phyloP scores from a whole-genome alignment of 2,329 filamentous ascomycete species.

The Pseudophaeomoniella oleicola region DNA sequence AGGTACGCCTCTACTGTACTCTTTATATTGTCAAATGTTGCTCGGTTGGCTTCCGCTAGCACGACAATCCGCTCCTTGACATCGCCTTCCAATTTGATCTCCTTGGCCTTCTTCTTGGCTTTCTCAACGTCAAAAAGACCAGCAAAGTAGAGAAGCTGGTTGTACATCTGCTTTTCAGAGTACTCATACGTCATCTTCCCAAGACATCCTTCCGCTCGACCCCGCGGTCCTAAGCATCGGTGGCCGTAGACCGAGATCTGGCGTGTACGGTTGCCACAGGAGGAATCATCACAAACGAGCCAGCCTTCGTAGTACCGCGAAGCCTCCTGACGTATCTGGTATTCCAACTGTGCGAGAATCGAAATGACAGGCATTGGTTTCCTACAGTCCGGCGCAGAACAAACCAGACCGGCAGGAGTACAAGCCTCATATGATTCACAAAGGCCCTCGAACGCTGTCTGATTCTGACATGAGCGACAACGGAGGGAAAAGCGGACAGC shows the following conservation, averaged over 20 bases:
- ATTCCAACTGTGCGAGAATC: constrained; percentile 75
- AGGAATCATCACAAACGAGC: constrained; percentile 78
- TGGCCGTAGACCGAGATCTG: constrained; percentile 89
- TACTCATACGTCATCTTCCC: constrained; percentile 84
- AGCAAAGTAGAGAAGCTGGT: constrained; percentile 80
- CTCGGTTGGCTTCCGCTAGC: constrained; percentile 69
- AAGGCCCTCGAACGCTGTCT: constrained; percentile 65
- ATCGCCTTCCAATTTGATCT: constrained; percentile 34
- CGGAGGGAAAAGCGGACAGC: constrained; percentile 62
- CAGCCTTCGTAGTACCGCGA: constrained; percentile 83
- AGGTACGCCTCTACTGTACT: constrained; percentile 68
- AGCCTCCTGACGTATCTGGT: constrained; percentile 63
- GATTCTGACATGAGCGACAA: constrained; percentile 65
- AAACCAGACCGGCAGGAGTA: constrained; percentile 61
- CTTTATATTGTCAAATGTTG: constrained; percentile 62
- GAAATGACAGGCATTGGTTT: constrained; percentile 53
- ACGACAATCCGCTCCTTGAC: constrained; percentile 53
- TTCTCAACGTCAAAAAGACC: constrained; percentile 82
- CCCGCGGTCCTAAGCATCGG: constrained; percentile 74
- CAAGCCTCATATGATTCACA: constrained; percentile 42
- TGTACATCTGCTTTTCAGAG: constrained; percentile 81
- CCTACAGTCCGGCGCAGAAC: constrained; percentile 48
- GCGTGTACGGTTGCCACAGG: constrained; percentile 73
- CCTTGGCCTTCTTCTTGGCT: constrained; percentile 40
- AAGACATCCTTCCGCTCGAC: constrained; percentile 68